Percentiles rank a stretch among this genome's conserved stretches.
Evolutionary conservation across 225 moss, liverwort and hornwort species (phyloP).

Genomic region (Lunularia cruciata): DNA sequence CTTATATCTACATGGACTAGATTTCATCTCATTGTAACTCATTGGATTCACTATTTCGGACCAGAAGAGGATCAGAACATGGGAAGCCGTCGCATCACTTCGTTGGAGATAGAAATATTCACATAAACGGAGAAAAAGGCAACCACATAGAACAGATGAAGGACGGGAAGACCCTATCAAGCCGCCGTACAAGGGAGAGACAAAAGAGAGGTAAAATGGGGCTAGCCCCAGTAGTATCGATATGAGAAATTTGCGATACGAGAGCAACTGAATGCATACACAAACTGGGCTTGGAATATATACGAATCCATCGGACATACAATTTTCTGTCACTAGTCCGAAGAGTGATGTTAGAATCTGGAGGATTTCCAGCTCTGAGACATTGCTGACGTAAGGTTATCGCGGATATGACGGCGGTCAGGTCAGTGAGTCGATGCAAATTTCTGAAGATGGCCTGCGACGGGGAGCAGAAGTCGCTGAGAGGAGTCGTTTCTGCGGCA

Average conservation of each 20-base stretch:
- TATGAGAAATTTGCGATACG: not conserved
- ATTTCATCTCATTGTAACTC: no score
- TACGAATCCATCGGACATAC: not conserved
- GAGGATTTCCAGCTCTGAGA: not conserved
- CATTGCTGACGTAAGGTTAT: conserved; percentile 5
- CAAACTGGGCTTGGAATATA: not conserved
- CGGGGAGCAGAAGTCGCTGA: not conserved
- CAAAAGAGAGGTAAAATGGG: not conserved
- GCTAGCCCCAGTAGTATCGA: not conserved
- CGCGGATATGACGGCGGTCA: conserved; percentile 15
- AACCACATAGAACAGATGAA: no score
- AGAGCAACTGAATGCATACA: not conserved
- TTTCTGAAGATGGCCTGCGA: not conserved
- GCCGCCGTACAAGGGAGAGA: no score
- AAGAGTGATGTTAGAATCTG: not conserved
- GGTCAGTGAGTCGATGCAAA: not conserved
- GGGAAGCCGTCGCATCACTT: no score
- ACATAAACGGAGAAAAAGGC: no score
- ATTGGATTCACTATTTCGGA: no score
- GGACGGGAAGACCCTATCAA: no score
- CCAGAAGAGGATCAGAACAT: no score
- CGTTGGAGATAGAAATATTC: no score
- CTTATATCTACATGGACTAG: no score
- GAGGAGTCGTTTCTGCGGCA: not conserved
- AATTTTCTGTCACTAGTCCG: not conserved